A percentile compares a stretch with the other conserved stretches of the same genome.
Evolutionary conservation across 2,329 filamentous ascomycete genomes (phyloP).

Genomic region (Ophiosphaerella narmari): DNA sequence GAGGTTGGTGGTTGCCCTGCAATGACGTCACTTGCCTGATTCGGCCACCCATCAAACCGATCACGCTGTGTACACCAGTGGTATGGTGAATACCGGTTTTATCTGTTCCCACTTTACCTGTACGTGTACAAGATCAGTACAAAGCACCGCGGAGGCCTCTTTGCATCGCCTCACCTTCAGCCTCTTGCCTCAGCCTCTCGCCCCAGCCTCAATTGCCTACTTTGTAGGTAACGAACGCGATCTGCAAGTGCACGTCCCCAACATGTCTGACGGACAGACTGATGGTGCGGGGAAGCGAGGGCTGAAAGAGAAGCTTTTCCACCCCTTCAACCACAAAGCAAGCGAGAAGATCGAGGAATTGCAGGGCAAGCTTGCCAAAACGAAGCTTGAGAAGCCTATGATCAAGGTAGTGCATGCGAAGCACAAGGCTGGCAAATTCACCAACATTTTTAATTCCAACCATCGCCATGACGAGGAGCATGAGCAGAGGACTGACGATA

Average conservation of each 20-base stretch:
- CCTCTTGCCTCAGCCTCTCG: conserved; percentile 24
- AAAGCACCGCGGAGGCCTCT: conserved; percentile 15
- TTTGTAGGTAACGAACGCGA: conserved; percentile 7
- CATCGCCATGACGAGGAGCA: conserved; percentile 95
- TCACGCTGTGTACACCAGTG: conserved; percentile 10
- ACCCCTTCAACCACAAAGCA: conserved; percentile 42
- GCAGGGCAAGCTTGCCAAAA: conserved; percentile 53
- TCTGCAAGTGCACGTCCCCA: conserved; percentile 14
- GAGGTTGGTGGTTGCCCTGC: conserved; percentile 2
- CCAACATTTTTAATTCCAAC: conserved; percentile 76
- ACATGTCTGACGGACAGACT: conserved; percentile 14
- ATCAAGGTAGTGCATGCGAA: conserved; percentile 63
- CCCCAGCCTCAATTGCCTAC: conserved; percentile 12
- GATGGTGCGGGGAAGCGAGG: conserved; percentile 27
- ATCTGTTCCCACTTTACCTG: conserved; percentile 6
- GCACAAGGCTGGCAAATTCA: conserved; percentile 67
- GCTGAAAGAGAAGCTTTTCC: conserved; percentile 44
- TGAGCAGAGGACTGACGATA: conserved; percentile 80
- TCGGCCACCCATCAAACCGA: conserved; percentile 7
- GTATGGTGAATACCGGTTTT: conserved; percentile 32
- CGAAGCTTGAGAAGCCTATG: conserved; percentile 50
- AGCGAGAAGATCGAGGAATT: conserved; percentile 39
- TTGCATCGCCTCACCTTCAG: conserved; percentile 25
- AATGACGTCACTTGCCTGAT: conserved; percentile 11
- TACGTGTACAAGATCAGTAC: conserved; percentile 23